Conservation (phyloP, 805 yeast genomes). For the Jamesozyma hellenica region DNA sequence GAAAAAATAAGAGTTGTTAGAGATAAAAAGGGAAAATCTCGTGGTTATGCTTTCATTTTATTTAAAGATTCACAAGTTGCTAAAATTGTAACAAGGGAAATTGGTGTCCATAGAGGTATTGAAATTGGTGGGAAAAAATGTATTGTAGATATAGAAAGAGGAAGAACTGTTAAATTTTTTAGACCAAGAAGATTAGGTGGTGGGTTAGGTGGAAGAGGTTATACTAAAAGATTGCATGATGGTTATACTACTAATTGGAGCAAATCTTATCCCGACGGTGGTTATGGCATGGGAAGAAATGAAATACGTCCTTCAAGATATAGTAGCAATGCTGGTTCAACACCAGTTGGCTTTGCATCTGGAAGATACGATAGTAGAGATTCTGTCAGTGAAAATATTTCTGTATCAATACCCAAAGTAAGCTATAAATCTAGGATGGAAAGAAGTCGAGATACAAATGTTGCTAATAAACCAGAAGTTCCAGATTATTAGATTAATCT, state of each 20-base stretch:
- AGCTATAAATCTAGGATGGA: conserved; percentile 19
- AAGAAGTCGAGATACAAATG: conserved; percentile 9
- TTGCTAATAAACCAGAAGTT: conserved; percentile 7
- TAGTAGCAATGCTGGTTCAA: neutral
- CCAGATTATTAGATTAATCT: conserved; percentile 12
- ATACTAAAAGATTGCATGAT: neutral
- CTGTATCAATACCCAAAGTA: neutral
- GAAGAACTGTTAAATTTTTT: conserved; percentile 57
- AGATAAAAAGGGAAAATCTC: conserved; percentile 43
- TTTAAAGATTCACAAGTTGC: conserved; percentile 55
- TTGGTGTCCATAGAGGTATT: conserved; percentile 38
- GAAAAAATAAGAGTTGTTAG: conserved; percentile 52
- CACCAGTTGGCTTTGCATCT: neutral
- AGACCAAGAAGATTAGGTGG: conserved; percentile 76
- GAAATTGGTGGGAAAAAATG: conserved; percentile 44
- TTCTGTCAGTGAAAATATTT: neutral
- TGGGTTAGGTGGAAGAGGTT: conserved; percentile 78
- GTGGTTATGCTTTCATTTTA: conserved; percentile 79
- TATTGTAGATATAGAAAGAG: conserved; percentile 65
- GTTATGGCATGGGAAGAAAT: neutral
- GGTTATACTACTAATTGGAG: neutral
- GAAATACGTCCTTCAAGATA: conserved; percentile 1
- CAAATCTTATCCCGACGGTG: neutral
- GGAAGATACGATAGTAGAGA: neutral
- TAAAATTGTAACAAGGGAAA: conserved; percentile 48